Evolutionary conservation across 148 eudicot species (phyloP).

Genomic region (Rhododendron kiyosumense): DNA sequence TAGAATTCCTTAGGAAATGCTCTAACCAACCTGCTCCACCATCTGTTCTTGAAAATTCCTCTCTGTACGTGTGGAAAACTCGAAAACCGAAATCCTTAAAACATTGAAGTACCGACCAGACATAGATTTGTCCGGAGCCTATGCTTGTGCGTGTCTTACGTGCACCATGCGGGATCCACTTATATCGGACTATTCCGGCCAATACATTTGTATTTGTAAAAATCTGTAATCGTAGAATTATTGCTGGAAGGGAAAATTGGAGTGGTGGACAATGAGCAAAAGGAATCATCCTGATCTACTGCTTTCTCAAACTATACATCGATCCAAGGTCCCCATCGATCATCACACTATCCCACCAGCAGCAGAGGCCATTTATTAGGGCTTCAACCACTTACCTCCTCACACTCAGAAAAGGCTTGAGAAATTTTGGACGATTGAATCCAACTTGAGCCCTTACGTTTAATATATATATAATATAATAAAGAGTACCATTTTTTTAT

Average conservation of each 20-base stretch:
- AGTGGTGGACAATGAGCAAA: not conserved
- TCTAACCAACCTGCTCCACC: not conserved
- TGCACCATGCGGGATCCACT: not conserved
- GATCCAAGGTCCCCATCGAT: not conserved
- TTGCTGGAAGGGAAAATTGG: not conserved
- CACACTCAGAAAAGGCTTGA: not conserved
- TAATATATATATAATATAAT: no score
- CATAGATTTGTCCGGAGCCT: no score
- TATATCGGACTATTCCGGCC: not conserved
- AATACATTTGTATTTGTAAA: no score
- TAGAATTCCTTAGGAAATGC: no score
- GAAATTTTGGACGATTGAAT: not conserved
- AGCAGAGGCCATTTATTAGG: slow-evolving; percentile 6
- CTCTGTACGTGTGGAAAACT: not conserved
- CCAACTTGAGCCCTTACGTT: not conserved
- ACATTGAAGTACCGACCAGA: no score
- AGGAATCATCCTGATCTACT: not conserved
- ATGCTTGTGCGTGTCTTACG: not conserved
- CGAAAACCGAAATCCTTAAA: not conserved
- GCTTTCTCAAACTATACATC: no score
- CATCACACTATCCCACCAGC: not conserved
- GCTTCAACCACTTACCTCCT: not conserved
- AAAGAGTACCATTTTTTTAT: no score
- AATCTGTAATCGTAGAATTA: no score
- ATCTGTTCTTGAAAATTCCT: not conserved